Base-by-base conservation (phyloP, 352 stramenopile genomes). In the Globisporangium abappressorium region DNA sequence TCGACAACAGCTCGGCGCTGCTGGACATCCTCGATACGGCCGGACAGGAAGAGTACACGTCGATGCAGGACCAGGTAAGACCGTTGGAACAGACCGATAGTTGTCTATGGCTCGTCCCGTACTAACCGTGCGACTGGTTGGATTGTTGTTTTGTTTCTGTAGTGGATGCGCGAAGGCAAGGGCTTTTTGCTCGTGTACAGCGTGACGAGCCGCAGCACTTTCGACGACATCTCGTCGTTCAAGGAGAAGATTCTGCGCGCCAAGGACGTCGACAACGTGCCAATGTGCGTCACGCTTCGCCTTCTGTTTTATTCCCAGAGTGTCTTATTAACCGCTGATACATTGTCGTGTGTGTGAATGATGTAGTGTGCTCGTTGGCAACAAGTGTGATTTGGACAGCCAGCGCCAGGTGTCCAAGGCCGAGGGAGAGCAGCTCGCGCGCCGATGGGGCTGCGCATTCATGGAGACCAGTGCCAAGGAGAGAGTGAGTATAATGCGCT, bases 141-240 rank as follows among this genome's bases (percentile, higher is more conserved):
- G 56, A 26, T 24, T 30, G 38, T 41, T 66, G 14, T 53, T 5
- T 62, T 68, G 5, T 49, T n/a, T 54, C 20, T 46, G n/a, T 55
- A 96, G 84, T 97, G 91, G 87, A 97, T 97, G 90, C 89, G 90
- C 56, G 91, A 97, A 74, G 90, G 90, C 70, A 96, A 97, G 73
- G 90, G 89, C 66, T 97, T 97, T 62, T 38, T 97, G 65, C 71
- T 97, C 14, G 89, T 97, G 36, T 97, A 94, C 84, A 96, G 86
- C 73, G 83, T 97, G 60, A 94, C 85, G 64, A 95, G 89, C 76
- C 87, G 85, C 73, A 92, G 85, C 62, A 94, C 89, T n/a, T 95
- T 97, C 63, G 89, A 97, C 61, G 90, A 97, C 61, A 95, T 97
- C 57, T 69, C 82, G 26, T 79, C 79, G 12, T 95, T 97, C 74